These are phyloP conservation scores for Pseudoneurospora amorphoporcata DNA, from an alignment of 495 filamentous ascomycete genomes.

Conservation along the genomic window DNA sequence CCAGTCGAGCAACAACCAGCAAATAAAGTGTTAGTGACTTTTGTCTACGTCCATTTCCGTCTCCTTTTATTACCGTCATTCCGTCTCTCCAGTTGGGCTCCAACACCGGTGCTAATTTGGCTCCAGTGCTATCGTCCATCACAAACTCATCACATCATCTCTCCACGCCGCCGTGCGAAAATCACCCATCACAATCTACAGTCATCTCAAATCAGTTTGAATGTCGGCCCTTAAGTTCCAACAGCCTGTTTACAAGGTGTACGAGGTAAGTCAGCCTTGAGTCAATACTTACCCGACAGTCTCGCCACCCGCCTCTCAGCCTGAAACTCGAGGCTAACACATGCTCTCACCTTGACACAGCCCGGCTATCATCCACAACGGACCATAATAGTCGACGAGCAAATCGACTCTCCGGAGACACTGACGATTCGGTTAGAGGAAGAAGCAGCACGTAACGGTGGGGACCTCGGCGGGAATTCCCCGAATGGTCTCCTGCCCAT, in stretches of 20 bases:
- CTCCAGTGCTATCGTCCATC: neutral
- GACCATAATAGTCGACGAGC: conserved; percentile 40
- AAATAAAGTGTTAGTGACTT: neutral
- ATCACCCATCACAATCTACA: neutral
- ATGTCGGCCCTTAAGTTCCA: conserved; percentile 42
- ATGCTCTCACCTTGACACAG: conserved; percentile 13
- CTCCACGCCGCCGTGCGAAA: neutral
- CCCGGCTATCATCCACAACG: conserved; percentile 37
- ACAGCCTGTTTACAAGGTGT: conserved; percentile 40
- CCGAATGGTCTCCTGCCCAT: conserved; percentile 42
- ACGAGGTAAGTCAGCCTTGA: conserved; percentile 31
- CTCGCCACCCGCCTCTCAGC: neutral
- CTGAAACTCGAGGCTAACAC: conserved; percentile 1
- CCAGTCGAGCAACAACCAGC: neutral
- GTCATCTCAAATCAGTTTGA: conserved; percentile 27
- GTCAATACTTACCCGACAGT: neutral
- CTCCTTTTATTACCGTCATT: neutral
- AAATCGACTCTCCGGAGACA: conserved; percentile 39
- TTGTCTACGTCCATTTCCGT: neutral
- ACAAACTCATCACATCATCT: neutral
- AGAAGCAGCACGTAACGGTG: conserved; percentile 37
- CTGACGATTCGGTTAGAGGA: conserved; percentile 39
- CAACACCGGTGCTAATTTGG: neutral
- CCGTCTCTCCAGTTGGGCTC: neutral
- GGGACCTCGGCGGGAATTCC: conserved; percentile 37